These are phyloP conservation scores for Xylaria sp. DNA, from an alignment of 2,329 filamentous ascomycete genomes.

Conservation along the genomic window DNA sequence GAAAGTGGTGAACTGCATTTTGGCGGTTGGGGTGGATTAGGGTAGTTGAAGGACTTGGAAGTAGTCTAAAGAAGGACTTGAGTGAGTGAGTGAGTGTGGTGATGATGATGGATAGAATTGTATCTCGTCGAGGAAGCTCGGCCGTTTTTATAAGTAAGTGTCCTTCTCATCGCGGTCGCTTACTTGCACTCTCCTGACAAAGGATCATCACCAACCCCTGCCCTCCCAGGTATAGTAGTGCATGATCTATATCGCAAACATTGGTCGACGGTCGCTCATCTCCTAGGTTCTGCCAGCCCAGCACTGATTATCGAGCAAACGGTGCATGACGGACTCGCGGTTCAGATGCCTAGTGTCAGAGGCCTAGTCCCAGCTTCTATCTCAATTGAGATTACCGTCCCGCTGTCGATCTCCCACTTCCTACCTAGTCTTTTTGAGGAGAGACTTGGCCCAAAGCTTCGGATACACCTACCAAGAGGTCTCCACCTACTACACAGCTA, in stretches of 20 bases:
- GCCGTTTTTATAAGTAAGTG: constrained; percentile 13
- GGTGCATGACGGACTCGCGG: no score
- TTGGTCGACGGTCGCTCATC: no score
- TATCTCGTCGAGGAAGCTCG: background rate
- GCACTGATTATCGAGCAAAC: no score
- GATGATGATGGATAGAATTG: background rate
- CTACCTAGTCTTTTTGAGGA: no score
- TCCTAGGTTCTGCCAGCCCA: no score
- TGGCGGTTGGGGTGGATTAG: constrained; percentile 15
- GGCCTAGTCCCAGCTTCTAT: no score
- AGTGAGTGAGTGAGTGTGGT: constrained; percentile 13
- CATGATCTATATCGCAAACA: background rate
- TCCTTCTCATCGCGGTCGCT: background rate
- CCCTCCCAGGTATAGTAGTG: background rate
- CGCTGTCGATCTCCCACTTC: no score
- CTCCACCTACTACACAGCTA: no score
- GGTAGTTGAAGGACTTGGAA: background rate
- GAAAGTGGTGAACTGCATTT: constrained; percentile 33
- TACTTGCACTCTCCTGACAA: background rate
- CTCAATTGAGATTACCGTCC: no score
- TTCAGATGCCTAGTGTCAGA: no score
- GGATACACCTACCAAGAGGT: no score
- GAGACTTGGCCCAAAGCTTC: no score
- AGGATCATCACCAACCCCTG: background rate
- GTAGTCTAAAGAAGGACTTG: constrained; percentile 14